Base-by-base conservation (phyloP, 164 flowering plant species). In the Kalanchoe fedtschenkoi region DNA sequence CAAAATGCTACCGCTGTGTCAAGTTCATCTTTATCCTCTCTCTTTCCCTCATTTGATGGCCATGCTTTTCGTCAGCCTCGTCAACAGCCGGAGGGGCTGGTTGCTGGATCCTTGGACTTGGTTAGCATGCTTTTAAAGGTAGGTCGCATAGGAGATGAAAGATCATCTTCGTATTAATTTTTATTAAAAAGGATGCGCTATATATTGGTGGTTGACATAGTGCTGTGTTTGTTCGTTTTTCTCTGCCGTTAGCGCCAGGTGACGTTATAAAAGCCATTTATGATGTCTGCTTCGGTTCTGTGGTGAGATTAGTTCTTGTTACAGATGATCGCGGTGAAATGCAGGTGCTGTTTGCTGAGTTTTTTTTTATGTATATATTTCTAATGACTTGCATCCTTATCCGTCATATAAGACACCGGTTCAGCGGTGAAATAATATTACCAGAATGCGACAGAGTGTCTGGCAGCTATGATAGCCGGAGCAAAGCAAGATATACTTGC, bases 401-500 rank as follows among this genome's bases (percentile, higher is more conserved):
- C 6, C 8, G 26, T 22, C 17, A 21, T 51, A 34, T 19, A n/a
- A 56, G 34, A 21, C 43, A 43, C 61, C 29, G 14, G 42, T 30
- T 58, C 56, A 33, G 21, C 26, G 6, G 57, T 43, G 41, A 51
- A 6, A 54, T 10, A 43, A 22, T 54, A 32, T 19, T 69, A 39
- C 22, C 85, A 95, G 99, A 95, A 95, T 77, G 97, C 99, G 19
- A 95, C 97, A 47, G 89, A 95, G 77, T 95, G 95, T 77, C 75
- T 95, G 70, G 88, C 96, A 66, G 75, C 86, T 58, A 78, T 95
- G 74, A 70, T 95, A 33, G 73, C 78, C 42, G 86, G 85, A 26
- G 97, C 87, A 58, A 88, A 72, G 65, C 77, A 83, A 70, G 88
- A 87, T 60, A 19, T 95, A 60, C 97, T 95, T 70, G 57, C 83